Conservation (phyloP, 169 alveolate species). For the Eimeria maxima region DNA sequence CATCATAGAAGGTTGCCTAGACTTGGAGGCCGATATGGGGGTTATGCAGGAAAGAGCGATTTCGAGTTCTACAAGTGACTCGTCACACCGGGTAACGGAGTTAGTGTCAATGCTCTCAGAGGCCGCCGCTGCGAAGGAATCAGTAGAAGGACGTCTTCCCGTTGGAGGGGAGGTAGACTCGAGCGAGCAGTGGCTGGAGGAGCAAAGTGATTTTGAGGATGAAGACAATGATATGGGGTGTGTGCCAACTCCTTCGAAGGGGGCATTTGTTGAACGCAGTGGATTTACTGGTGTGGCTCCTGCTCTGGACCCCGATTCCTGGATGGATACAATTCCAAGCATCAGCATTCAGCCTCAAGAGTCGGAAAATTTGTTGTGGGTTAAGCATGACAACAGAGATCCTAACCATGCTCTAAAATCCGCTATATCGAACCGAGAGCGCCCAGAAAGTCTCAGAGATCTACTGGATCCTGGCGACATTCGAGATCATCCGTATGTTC, state of each 20-base stretch:
- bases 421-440: background rate
- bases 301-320: conserved; percentile 2
- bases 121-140: background rate
- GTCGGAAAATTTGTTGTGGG: background rate
- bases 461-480: background rate
- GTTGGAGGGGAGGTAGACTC: background rate
- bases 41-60: background rate
- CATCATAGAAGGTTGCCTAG: background rate
- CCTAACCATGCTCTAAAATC: background rate
- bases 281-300: background rate
- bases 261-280: background rate
- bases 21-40: background rate
- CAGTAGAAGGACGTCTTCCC: background rate
- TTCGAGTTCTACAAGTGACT: background rate
- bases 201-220: background rate
- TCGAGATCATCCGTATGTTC: background rate
- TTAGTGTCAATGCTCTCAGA: background rate
- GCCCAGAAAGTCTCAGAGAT: background rate
- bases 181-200: background rate
- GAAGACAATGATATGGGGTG: background rate
- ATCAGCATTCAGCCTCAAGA: background rate
- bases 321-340: background rate
- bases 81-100: background rate
- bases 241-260: background rate
- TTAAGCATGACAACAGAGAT: background rate